Base-by-base conservation (phyloP, 345 rosid species). In the Linum tenue region DNA sequence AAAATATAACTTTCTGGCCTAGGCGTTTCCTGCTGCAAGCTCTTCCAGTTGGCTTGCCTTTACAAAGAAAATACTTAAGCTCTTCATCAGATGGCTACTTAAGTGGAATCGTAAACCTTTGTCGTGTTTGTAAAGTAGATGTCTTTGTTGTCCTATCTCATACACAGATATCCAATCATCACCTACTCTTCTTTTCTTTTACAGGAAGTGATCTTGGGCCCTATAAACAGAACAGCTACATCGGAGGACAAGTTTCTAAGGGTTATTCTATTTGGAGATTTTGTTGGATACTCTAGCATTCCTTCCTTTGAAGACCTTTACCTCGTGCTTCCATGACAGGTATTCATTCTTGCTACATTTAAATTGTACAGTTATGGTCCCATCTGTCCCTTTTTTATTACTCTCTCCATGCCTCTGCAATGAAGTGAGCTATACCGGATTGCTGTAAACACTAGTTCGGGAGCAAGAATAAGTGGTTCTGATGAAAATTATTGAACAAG, bases 241-340 rank as follows among this genome's bases (percentile, higher is more conserved):
- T 86, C 96, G 35, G 72, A 64, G 12, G 89, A 92, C 76, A 88
- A 88, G 16, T 88, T 90, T 70, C 76, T 92, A n/a, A 85, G 86
- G 75, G 97, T 84, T 68, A 86, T 83, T 80, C 90, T 88, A 58
- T 77, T 88, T 63, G 99, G 97, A 65, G 97, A 90, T 80, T 90
- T 92, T 67, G 84, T 58, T 70, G 89, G 99, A 48, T 92, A 90
- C 79, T 80, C 90, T 53, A 90, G 71, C 14, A 79, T 94, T 75
- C 97, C 95, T 1, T 79, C 95, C 58, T 90, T 90, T 42, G 97
- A 94, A 63, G 92, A 86, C 70, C 85, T 81, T 64, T 86, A 85
- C 78, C 95, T 90, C 15, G 98, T 84, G 64, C 84, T 82, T 69
- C 97, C 97, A 62, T 77, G 85, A 80, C 91, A 86, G 94, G 96